Base-by-base conservation (phyloP, 2,329 filamentous ascomycete species). In the Aspergillus costaricaensis region DNA sequence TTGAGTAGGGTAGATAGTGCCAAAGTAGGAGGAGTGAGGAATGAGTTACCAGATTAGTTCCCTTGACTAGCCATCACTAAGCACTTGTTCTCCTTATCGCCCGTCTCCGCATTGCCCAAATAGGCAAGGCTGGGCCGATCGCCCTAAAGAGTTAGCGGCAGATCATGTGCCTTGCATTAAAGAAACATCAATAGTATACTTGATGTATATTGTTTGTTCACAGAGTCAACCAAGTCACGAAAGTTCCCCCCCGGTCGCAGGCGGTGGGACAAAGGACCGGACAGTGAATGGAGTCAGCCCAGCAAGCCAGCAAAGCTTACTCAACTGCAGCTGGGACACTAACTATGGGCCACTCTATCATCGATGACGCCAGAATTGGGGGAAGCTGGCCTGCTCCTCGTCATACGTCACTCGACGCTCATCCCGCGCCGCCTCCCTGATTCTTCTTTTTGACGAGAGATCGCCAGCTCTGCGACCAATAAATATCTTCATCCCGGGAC, bases 391-490 rank as follows among this genome's bases (percentile, higher is more conserved):
- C 53, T 47, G 41, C 39, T 47, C 23, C 27, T 25, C 23, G 14
- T 17, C 41, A 67, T 74, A 74, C 72, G 72, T 74, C 72, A 74
- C 70, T 69, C 59, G 65, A 56, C 62, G 63, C 72, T 74, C 72
- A 74, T 73, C 61, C 66, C 59, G 62, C 44, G 49, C 53, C 54
- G 43, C 21, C 36, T 52, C 55, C 38, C 32, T 55, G 36, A 49
- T 59, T 59, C 38, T 48, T 48, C 32, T 36, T 51, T 39, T 48
- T 36, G 12, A 55, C 53, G 36, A 36, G 32, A 36, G 32, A 36
- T 36, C 32, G 32, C 10, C 32, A 36, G 32, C 10, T 36, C 32
- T 30, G 48, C 32, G 23, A 36, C 39, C 32, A 59, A 58, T 39
- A 56, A 50, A 60, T 49, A 54, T 49, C 52, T 36, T 55, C 53